Conservation (phyloP, 495 filamentous ascomycete species). For the Tuber aestivum region DNA sequence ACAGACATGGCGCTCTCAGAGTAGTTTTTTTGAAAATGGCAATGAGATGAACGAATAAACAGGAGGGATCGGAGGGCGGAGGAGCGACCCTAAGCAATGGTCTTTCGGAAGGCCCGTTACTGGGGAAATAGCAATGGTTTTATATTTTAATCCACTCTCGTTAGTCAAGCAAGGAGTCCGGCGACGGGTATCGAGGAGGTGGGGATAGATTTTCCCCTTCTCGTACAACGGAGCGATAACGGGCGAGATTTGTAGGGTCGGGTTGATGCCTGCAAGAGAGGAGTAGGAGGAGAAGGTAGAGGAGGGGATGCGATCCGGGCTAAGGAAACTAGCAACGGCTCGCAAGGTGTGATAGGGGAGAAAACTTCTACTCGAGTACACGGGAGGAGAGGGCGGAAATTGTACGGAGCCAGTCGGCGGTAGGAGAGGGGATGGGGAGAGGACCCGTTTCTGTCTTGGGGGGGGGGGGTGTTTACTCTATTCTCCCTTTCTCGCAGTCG, state of each 20-base stretch:
- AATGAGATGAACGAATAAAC: background rate
- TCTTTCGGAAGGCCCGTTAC: background rate
- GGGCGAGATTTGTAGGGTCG: background rate
- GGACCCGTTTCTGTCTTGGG: conserved; percentile 17
- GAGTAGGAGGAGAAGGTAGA: background rate
- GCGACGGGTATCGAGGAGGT: background rate
- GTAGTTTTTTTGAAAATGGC: background rate
- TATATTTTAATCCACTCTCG: background rate
- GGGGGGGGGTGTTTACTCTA: background rate
- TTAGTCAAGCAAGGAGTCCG: background rate
- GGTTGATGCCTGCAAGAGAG: background rate
- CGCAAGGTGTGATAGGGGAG: conserved; percentile 12
- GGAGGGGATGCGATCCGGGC: background rate
- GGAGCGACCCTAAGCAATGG: background rate
- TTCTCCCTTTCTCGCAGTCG: conserved; percentile 14
- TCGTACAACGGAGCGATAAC: background rate
- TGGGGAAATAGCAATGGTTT: background rate
- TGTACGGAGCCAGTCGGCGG: conserved; percentile 8
- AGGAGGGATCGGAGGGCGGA: background rate
- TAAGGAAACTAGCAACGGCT: conserved; percentile 2
- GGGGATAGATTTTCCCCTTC: background rate
- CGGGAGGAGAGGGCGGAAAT: background rate
- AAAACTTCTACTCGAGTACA: conserved; percentile 4
- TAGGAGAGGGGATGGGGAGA: background rate
- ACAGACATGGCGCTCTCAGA: conserved; percentile 35